These are phyloP conservation scores for Lyophyllum atratum DNA, from an alignment of 768 basidiomycete species.

Conservation along the genomic window DNA sequence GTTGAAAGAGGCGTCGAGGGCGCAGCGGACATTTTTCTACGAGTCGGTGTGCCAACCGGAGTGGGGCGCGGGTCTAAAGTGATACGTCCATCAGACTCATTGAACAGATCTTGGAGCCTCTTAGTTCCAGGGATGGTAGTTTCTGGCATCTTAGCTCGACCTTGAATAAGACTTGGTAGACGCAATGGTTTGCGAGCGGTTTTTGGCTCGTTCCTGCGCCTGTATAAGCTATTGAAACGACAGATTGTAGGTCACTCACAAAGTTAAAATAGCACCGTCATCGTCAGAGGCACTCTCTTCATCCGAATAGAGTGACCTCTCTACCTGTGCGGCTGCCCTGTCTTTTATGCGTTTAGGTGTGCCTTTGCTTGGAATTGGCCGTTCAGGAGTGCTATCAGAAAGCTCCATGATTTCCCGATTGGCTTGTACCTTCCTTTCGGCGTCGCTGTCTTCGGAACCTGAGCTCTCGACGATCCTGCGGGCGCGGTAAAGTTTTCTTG, in stretches of 20 bases:
- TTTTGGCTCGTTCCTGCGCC: conserved; percentile 48
- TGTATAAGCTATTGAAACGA: background rate
- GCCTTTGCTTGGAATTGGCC: conserved; percentile 1
- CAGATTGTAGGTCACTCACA: conserved; percentile 28
- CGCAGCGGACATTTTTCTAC: background rate
- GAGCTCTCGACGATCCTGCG: conserved; percentile 39
- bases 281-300: conserved; percentile 32
- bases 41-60: background rate
- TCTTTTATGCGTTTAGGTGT: conserved; percentile 12
- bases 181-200: conserved; percentile 48
- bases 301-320: conserved; percentile 24
- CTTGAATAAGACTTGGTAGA: conserved; percentile 8
- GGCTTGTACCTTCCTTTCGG: conserved; percentile 21
- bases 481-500: conserved; percentile 14
- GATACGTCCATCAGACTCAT: background rate
- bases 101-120: background rate
- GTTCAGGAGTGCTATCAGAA: conserved; percentile 25
- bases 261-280: conserved; percentile 37
- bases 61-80: background rate
- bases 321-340: background rate
- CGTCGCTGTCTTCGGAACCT: conserved; percentile 27
- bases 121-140: conserved; percentile 10
- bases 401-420: conserved; percentile 28
- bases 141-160: conserved; percentile 2
- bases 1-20: background rate